Conservation (phyloP, 2,329 filamentous ascomycete genomes). For the Elsinoe arachidis region DNA sequence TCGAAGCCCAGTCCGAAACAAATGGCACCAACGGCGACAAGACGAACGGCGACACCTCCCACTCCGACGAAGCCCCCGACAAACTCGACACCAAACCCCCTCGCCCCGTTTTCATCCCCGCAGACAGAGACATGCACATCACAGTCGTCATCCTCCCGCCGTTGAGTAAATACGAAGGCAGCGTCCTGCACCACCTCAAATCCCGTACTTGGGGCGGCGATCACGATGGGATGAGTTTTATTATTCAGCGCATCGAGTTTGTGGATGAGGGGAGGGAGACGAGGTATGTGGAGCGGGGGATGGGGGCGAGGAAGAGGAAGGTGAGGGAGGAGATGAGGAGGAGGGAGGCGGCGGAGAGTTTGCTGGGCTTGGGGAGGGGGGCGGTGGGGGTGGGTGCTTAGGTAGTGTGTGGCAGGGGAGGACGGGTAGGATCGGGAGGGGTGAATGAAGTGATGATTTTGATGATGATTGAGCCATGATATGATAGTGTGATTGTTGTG, state of each 20-base stretch:
- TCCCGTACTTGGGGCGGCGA: conserved; percentile 68
- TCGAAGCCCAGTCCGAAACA: conserved; percentile 26
- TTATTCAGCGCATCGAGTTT: conserved; percentile 73
- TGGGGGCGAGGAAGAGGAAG: conserved; percentile 41
- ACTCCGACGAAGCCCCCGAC: not conserved
- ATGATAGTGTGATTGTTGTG: too few species aligned
- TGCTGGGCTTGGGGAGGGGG: conserved; percentile 12
- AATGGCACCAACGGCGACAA: conserved; percentile 34
- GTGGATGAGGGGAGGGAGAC: conserved; percentile 61
- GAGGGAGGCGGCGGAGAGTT: conserved; percentile 25
- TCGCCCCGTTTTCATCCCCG: conserved; percentile 55
- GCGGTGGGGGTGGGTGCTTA: conserved; percentile 12
- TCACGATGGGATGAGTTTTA: conserved; percentile 86
- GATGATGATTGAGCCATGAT: not conserved
- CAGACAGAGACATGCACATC: conserved; percentile 73
- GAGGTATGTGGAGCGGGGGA: conserved; percentile 38
- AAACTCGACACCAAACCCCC: conserved; percentile 25
- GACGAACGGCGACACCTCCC: conserved; percentile 2
- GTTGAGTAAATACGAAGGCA: conserved; percentile 66
- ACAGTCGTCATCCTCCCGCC: conserved; percentile 75
- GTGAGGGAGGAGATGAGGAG: conserved; percentile 32
- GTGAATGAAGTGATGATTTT: not conserved
- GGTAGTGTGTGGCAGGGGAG: not conserved
- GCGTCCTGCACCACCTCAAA: conserved; percentile 69
- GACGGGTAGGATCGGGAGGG: not conserved